Evolutionary conservation across 768 basidiomycete species (phyloP).

Genomic region (Leccinellum luteum): DNA sequence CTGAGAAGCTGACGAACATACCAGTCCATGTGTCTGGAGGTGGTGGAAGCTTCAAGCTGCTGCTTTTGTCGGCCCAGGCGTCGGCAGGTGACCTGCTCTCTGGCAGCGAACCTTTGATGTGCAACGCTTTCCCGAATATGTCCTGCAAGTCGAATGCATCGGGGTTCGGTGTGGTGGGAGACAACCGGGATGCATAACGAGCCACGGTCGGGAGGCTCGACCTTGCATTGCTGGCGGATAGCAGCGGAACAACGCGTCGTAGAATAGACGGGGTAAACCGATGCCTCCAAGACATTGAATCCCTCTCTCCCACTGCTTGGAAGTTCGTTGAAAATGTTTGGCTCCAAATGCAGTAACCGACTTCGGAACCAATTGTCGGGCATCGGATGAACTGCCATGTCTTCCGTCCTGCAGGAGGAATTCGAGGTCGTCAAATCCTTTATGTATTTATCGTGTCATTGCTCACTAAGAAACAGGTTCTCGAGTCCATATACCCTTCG

Average conservation of each 20-base stretch:
- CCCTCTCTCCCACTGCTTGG: background rate
- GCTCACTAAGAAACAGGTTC: constrained; percentile 52
- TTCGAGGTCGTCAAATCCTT: constrained; percentile 63
- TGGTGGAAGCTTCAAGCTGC: constrained; percentile 23
- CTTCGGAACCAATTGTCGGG: constrained; percentile 25
- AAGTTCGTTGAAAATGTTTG: constrained; percentile 4
- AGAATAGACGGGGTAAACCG: constrained; percentile 13
- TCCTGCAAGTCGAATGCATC: constrained; percentile 8
- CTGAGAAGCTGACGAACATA: constrained; percentile 1
- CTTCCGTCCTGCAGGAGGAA: constrained; percentile 73
- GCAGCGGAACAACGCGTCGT: constrained; percentile 6
- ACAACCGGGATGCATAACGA: constrained; percentile 10
- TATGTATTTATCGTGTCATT: constrained; percentile 4
- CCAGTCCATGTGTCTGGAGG: constrained; percentile 59
- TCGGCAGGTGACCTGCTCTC: constrained; percentile 34
- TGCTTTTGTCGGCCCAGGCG: constrained; percentile 32
- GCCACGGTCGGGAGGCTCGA: background rate
- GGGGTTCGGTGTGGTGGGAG: constrained; percentile 2
- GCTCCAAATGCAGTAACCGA: constrained; percentile 13
- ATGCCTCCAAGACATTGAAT: constrained; percentile 22
- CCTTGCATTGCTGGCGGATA: background rate
- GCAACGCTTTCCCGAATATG: constrained; percentile 16
- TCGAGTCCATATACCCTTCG: constrained; percentile 94
- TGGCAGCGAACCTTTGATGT: constrained; percentile 9
- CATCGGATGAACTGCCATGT: constrained; percentile 44